Base-by-base conservation (phyloP, 768 basidiomycete species). In the Lentinula raphanica region DNA sequence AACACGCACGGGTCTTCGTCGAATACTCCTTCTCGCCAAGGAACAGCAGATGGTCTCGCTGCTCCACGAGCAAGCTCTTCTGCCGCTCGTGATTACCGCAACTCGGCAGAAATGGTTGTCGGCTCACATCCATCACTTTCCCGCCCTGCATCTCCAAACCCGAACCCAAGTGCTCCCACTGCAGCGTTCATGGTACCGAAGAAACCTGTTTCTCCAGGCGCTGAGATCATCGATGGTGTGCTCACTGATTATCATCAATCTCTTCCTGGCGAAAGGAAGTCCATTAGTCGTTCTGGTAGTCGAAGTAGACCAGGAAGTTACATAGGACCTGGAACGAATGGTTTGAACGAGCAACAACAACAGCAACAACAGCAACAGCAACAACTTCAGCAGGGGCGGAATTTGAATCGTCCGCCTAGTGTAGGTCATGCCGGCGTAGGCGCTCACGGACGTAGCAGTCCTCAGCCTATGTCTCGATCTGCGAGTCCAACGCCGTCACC, bases 191-290 rank as follows among this genome's bases (percentile, higher is more conserved):
- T 89, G 82, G 80, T 85, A 48, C 85, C 90, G 6, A 86, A 83
- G 15, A 72, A 72, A 5, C 53, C 76, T 0, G 67, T 71, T 3
- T 72, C 75, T 29, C 72, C 78, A 2, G 60, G 76, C 6, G 78
- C 78, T 1, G 68, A 76, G 39, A 79, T 82, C 0, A 83, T 92
- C 17, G 86, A 90, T 57, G 82, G 85, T n/a, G 85, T 93, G 7
- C 71, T 93, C 15, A 76, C 77, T 0, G 80, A 85, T 62, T 98
- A 98, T 66, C 82, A 87, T 27, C 92, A 94, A 65, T 83, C 87
- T 1, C 81, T 98, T 67, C 95, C 94, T 6, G 94, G 93, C 3
- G 95, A 97, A 68, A 75, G 81, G 50, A 85, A 81, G 70, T 76
- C 79, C 7, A 73, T 82, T 25, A 85, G 82, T 65, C 73, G 82